Evolutionary conservation across 495 filamentous ascomycete species (phyloP).

Genomic region (Penicillium longicatenatum): DNA sequence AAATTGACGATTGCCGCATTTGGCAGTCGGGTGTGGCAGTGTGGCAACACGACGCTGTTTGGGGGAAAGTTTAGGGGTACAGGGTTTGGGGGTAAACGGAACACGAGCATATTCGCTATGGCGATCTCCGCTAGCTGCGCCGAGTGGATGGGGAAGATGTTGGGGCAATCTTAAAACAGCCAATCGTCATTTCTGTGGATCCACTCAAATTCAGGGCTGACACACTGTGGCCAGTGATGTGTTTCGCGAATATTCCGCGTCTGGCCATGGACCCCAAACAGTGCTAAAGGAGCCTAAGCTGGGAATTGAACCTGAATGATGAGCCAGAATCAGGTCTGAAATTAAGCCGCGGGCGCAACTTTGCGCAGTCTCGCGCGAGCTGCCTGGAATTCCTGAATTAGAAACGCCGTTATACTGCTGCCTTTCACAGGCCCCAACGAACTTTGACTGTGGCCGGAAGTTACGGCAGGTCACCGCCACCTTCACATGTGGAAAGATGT

Average conservation of each 20-base stretch:
- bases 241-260: neutral
- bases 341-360: neutral
- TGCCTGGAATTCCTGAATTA: neutral
- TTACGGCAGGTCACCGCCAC: neutral
- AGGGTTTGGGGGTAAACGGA: conserved; percentile 1
- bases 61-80: neutral
- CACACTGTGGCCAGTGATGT: neutral
- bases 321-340: neutral
- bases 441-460: neutral
- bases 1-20: neutral
- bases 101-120: neutral
- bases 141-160: neutral
- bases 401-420: conserved; percentile 1
- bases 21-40: neutral
- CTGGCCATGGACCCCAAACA: neutral
- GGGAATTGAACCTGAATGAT: neutral
- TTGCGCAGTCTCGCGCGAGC: neutral
- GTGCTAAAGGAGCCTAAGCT: neutral
- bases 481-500: neutral
- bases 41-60: conserved; percentile 8
- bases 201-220: conserved; percentile 2
- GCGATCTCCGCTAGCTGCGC: neutral
- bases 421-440: neutral
- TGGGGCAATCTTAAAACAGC: conserved; percentile 5
- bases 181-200: conserved; percentile 2